phyloP scores from a whole-genome alignment of 1,284 basidiomycete species.

The Fomitopsis palustris region DNA sequence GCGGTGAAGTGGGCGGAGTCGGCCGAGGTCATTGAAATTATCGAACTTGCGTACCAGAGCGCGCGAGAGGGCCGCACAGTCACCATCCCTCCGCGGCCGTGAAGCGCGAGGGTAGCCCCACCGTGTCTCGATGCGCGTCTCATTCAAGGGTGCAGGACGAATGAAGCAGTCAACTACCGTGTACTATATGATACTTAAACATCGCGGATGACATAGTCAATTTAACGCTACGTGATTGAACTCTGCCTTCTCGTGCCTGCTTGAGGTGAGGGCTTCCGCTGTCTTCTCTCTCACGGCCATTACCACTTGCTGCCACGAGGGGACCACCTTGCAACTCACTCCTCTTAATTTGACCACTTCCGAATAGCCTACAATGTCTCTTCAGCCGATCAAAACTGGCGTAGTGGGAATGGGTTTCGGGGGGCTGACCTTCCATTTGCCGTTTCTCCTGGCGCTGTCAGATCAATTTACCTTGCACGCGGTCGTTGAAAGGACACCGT shows the following conservation, averaged over 20 bases:
- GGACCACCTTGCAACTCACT: neutral
- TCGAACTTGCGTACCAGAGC: constrained; percentile 67
- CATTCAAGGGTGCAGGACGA: neutral
- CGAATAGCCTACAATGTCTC: neutral
- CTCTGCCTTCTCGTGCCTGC: neutral
- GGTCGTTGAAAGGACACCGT: constrained; percentile 60
- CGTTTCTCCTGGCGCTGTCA: constrained; percentile 72
- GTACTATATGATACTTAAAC: neutral
- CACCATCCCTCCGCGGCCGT: constrained; percentile 28
- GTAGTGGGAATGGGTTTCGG: constrained; percentile 76
- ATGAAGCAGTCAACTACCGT: neutral
- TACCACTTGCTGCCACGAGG: too few relatives aligned
- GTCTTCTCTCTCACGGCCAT: neutral
- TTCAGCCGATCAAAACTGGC: constrained; percentile 58
- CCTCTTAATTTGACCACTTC: neutral
- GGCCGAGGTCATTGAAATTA: constrained; percentile 65
- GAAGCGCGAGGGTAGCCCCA: neutral
- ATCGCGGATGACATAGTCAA: neutral
- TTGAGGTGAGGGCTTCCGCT: neutral
- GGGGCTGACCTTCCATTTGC: constrained; percentile 75
- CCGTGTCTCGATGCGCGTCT: neutral
- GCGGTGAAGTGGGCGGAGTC: constrained; percentile 72
- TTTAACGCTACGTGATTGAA: neutral
- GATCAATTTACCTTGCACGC: constrained; percentile 69
- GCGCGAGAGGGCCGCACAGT: constrained; percentile 55